Base-by-base conservation (phyloP, 306 rosid genomes). In the Rosa rugosa region DNA sequence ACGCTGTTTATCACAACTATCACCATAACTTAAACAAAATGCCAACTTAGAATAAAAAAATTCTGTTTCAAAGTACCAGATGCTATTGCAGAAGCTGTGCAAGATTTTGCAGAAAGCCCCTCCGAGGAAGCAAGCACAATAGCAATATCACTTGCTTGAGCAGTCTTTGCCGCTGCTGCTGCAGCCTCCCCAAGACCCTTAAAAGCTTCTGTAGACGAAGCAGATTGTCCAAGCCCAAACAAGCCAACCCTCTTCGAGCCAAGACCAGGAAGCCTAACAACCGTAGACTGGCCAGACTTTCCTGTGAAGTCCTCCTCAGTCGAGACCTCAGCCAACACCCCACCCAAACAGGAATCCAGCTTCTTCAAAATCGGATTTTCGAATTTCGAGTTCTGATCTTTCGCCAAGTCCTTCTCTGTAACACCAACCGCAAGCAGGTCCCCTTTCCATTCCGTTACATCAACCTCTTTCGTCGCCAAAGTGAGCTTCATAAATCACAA, bases 301-400 rank as follows among this genome's bases (percentile, higher is more conserved):
- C 97, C 99, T 3, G 91, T 87, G 81, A 93, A 96, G 82, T 93
- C 99, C 89, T 96, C 99, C 86, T 96, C 99, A 4, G 88, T 81
- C 79, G 99, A 96, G 7, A 84, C 96, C 76, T 96, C 97, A 65
- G 97, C 90, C 86, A 96, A 85, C 10, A 93, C 46, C 65, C 99
- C 99, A 38, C 98, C 97, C 93, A 96, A 82, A 81, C 77, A 84
- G 0, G 87, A 85, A 85, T 96, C 99, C 59, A 96, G 85, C 83
- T 93, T 90, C 79, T 84, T 88, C 87, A 96, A 80, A 75, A 93
- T 85, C 64, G 81, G 81, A 89, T 96, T 96, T 83, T 86, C 87
- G 77, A 89, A 96, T 69, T 82, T 89, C 8, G 87, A 90, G 46
- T 90, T 88, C 56, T 80, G 87, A 81, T 91, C 96, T 80, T 85